These are phyloP conservation scores for Rosa rugosa DNA, from an alignment of 306 rosid genomes.

Conservation along the genomic window DNA sequence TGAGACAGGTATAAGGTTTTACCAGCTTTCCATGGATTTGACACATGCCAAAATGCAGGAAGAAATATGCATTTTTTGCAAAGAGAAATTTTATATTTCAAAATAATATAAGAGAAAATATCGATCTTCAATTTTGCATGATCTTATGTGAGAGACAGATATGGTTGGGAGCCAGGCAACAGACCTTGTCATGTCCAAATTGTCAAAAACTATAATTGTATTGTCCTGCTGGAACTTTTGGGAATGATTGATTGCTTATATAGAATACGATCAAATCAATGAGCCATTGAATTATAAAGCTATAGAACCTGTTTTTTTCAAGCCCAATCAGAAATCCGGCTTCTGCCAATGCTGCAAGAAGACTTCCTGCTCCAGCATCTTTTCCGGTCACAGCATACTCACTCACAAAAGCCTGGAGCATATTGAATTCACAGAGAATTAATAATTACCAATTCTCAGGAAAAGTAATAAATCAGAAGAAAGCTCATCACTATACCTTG, in stretches of 20 bases:
- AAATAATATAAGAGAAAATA: neutral
- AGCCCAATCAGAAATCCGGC: conserved; percentile 88
- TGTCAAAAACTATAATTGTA: neutral
- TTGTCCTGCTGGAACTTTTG: neutral
- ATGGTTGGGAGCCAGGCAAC: neutral
- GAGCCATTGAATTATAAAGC: neutral
- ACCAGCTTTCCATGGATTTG: neutral
- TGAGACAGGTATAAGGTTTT: neutral
- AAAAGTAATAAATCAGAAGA: conserved; percentile 16
- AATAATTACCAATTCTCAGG: neutral
- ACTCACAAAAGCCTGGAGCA: conserved; percentile 83
- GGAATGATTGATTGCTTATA: neutral
- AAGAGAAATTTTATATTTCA: neutral
- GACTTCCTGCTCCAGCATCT: conserved; percentile 84
- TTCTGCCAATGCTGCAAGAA: conserved; percentile 79
- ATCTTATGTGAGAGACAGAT: neutral
- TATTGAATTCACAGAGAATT: conserved; percentile 18
- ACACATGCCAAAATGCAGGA: neutral
- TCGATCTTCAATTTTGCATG: neutral
- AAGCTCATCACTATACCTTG: conserved; percentile 37
- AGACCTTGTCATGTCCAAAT: neutral
- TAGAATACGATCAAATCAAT: neutral
- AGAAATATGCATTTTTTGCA: neutral
- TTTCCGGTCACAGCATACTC: conserved; percentile 85
- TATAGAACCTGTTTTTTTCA: conserved; percentile 75